Conservation (phyloP, 306 rosid genomes). For the Glycyrrhiza uralensis region DNA sequence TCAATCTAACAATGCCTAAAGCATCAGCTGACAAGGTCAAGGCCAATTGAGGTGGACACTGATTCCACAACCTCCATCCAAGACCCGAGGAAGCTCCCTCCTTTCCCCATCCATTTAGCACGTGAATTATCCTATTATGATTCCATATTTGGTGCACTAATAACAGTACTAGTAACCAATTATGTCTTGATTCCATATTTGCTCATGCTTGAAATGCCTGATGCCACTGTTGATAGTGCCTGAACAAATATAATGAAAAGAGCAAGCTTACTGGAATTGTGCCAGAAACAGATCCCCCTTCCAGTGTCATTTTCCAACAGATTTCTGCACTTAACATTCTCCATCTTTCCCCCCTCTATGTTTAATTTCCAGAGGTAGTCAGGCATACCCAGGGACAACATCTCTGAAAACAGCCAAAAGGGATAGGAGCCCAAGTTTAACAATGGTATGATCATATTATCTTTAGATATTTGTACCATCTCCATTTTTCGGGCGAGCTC, state of each 20-base stretch:
- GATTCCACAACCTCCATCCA: no score
- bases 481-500: no score
- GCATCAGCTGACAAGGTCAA: no score
- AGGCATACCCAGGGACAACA: conserved; percentile 80
- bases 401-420: conserved; percentile 89
- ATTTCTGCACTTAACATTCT: conserved; percentile 88
- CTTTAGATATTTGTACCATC: conserved; percentile 67
- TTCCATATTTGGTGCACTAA: no score
- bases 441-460: conserved; percentile 57
- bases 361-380: not conserved
- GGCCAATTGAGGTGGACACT: no score
- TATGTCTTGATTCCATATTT: no score
- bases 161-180: no score
- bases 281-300: conserved; percentile 90
- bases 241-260: conserved; percentile 29
- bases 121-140: no score
- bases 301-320: conserved; percentile 92
- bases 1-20: no score
- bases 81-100: no score
- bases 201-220: conserved; percentile 57
- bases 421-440: conserved; percentile 88
- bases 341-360: conserved; percentile 20
- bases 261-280: conserved; percentile 57
- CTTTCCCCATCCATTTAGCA: no score
- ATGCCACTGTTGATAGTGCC: conserved; percentile 65